These are phyloP conservation scores for Kwoniella mangroviensis DNA, from an alignment of 768 basidiomycete genomes.

Conservation along the genomic window DNA sequence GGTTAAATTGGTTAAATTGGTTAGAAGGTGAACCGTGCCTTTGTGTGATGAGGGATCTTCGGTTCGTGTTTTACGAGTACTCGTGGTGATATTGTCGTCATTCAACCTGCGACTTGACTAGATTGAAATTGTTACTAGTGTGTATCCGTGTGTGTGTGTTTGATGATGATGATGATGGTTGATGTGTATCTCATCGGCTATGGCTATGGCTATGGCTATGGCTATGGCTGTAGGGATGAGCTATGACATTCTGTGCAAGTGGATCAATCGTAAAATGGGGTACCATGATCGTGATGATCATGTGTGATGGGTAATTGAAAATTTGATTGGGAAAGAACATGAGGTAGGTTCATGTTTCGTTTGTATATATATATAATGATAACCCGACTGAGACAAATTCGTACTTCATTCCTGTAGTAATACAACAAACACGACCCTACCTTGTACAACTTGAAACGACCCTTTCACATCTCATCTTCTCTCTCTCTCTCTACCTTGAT, in stretches of 20 bases:
- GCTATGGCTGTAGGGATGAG: too few relatives aligned
- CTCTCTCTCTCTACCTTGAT: background rate
- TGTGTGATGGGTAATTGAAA: background rate
- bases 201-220: background rate
- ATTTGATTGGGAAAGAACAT: background rate
- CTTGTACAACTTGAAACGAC: background rate
- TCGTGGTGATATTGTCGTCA: background rate
- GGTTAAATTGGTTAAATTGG: background rate
- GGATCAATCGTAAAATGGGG: slow-evolving; percentile 2
- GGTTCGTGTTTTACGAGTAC: background rate
- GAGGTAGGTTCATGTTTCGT: slow-evolving; percentile 8
- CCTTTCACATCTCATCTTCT: background rate
- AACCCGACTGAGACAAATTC: background rate
- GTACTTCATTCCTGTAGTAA: background rate
- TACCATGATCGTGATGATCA: background rate
- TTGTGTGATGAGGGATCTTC: background rate
- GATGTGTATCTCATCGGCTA: slow-evolving; percentile 1
- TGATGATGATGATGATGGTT: too few relatives aligned
- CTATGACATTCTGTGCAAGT: background rate
- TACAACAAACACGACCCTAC: background rate
- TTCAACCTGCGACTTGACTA: background rate
- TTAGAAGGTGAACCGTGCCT: background rate
- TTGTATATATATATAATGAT: background rate
- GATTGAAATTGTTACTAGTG: background rate
- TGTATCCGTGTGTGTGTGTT: too few relatives aligned